A percentile compares a stretch with the other conserved stretches of the same genome.
Conservation (phyloP, 2,329 filamentous ascomycete genomes). For the Botrytis tulipae region DNA sequence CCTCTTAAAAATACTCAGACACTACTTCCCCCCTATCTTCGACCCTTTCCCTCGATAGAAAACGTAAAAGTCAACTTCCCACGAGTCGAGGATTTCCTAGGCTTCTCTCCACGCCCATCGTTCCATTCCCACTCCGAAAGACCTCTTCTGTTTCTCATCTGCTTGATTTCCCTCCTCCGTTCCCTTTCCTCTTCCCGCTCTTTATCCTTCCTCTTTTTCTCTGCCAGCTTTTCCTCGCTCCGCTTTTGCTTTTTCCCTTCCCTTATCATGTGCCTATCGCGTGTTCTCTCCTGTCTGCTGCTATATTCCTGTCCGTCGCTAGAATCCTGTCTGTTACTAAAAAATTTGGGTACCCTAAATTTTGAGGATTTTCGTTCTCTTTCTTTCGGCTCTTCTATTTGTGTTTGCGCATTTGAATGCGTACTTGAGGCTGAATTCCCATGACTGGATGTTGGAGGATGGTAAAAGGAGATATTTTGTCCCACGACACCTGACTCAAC, state of each 20-base stretch:
- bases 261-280: not conserved
- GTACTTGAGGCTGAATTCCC: not conserved
- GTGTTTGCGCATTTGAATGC: not conserved
- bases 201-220: not conserved
- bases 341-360: no score
- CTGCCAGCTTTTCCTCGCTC: not conserved
- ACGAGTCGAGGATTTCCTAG: no score
- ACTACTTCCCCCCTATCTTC: not conserved
- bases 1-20: not conserved
- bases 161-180: not conserved
- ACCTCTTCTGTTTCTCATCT: not conserved
- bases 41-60: no score
- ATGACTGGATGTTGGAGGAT: not conserved
- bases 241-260: not conserved
- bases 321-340: no score
- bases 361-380: not conserved
- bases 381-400: not conserved
- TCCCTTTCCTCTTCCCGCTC: not conserved
- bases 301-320: no score
- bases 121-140: no score
- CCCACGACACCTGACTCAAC: not conserved
- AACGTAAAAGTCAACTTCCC: no score
- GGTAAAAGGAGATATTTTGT: not conserved
- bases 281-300: not conserved
- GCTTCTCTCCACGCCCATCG: no score